phyloP scores from a whole-genome alignment of 176 grass and related monocot genomes.

The Lolium multiflorum region DNA sequence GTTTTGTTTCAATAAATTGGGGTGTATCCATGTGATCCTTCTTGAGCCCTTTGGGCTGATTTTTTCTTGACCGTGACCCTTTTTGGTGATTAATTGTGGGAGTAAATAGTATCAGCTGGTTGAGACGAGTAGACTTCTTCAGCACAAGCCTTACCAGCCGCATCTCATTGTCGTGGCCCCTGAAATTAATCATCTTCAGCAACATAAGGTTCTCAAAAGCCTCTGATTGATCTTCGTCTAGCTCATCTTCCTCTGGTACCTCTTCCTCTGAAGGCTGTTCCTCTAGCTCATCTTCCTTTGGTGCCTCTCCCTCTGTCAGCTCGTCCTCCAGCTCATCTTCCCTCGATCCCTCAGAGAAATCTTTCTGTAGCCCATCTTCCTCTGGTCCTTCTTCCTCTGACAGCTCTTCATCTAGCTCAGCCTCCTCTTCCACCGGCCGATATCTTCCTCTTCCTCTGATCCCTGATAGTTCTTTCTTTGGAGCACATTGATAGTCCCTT shows the following conservation, averaged over 20 bases:
- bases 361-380: too few species aligned
- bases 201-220: constrained; percentile 19
- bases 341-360: too few species aligned
- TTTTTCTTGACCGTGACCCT: neutral
- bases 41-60: neutral
- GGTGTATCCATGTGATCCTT: too few species aligned
- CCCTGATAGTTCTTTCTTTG: too few species aligned
- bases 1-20: too few species aligned
- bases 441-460: too few species aligned
- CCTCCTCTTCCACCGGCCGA: too few species aligned
- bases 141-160: constrained; percentile 28
- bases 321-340: too few species aligned
- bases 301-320: too few species aligned
- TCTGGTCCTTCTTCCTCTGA: too few species aligned
- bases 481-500: neutral
- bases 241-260: neutral
- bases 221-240: neutral
- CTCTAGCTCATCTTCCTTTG: too few species aligned
- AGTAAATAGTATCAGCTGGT: neutral
- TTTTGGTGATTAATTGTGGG: neutral
- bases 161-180: neutral
- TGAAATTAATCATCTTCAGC: constrained; percentile 36
- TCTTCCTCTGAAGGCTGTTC: neutral
- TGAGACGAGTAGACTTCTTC: constrained; percentile 29
- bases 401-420: too few species aligned